These are phyloP conservation scores for Zygosaccharomyces lentus DNA, from an alignment of 805 yeast species.

Conservation along the genomic window DNA sequence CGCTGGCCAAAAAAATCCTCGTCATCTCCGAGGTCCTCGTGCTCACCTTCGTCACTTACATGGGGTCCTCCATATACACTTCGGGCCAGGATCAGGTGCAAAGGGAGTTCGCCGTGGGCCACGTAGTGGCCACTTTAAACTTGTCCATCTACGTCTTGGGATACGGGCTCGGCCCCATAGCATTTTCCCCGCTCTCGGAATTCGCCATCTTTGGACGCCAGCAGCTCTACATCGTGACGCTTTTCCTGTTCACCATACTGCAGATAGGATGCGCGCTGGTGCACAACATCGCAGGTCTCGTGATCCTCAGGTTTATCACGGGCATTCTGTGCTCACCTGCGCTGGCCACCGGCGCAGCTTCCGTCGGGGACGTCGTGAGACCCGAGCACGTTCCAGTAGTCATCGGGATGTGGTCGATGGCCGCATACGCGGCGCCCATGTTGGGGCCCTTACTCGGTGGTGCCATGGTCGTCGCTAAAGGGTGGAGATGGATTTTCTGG, in stretches of 20 bases:
- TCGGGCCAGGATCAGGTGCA: conserved; percentile 46
- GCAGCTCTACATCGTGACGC: conserved; percentile 44
- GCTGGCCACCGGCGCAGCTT: conserved; percentile 57
- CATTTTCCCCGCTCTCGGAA: conserved; percentile 57
- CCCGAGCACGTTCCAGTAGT: conserved; percentile 44
- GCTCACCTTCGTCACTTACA: conserved; percentile 49
- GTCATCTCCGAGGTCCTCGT: conserved; percentile 41
- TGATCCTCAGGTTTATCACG: conserved; percentile 47
- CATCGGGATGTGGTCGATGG: conserved; percentile 49
- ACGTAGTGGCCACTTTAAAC: conserved; percentile 46
- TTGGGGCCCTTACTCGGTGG: conserved; percentile 59
- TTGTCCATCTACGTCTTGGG: conserved; percentile 55
- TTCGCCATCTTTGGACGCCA: conserved; percentile 51
- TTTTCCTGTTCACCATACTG: conserved; percentile 45
- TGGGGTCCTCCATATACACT: conserved; percentile 55
- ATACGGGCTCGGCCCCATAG: conserved; percentile 57
- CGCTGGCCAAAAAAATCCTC: conserved; percentile 37
- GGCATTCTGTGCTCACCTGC: conserved; percentile 57
- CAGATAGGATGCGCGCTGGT: conserved; percentile 56
- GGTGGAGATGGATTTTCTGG: conserved; percentile 57
- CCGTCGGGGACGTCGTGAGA: conserved; percentile 46
- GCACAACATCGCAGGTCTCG: conserved; percentile 47
- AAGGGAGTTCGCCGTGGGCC: conserved; percentile 42
- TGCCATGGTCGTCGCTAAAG: conserved; percentile 42
- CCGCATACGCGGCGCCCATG: conserved; percentile 52